Evolutionary conservation across 108 stramenopile species (phyloP), one percentile per base, ranked within the genome.

Genomic region (Skeletonema costatum): DNA sequence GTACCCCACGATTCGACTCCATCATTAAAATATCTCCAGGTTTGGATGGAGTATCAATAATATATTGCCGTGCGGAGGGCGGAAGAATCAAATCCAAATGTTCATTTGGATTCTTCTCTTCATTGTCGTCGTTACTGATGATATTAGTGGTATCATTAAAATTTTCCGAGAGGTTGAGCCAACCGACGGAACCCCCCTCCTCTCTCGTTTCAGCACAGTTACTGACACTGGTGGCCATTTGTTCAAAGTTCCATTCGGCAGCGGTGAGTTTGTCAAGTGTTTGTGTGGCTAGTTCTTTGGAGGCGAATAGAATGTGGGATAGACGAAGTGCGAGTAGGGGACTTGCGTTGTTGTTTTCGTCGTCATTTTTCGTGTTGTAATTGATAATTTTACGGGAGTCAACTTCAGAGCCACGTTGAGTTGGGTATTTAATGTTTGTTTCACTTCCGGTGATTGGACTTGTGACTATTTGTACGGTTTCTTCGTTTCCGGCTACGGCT

Each of bases 321-420:
- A 96, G 69, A 13, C 93, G 88, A 36, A 94, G 64, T 2, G 92
- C 95, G 21, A 89, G 78, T 70, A 92, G 76, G 33, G 87, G 88
- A 41, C 81, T 71, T 7, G 68, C 78, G 25, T 85, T 6, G 48
- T 38, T 30, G 17, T 36, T 14, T 17, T 14, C 12, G 8, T 36
- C n/a, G 32, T 29, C 31, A 29, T 63, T 50, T 2, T 56, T 46
- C 25, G 31, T 46, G n/a, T 19, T 62, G 60, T 69, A 68, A 46
- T 76, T 78, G 67, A 96, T 78, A 75, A 96, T 96, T 60, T 88
- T 78, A 38, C 95, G 88, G 9, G 88, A 87, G 71, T 96, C 93
- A 1, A 90, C 87, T 65, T 85, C 82, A 21, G 86, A 56, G 60
- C 95, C 95, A 71, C 93, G 86, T 7, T 19, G n/a, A 7, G 92